Percentiles rank a stretch among this genome's conserved stretches.
phyloP scores from a whole-genome alignment of 1,284 basidiomycete genomes.

The Cystobasidium sp. region DNA sequence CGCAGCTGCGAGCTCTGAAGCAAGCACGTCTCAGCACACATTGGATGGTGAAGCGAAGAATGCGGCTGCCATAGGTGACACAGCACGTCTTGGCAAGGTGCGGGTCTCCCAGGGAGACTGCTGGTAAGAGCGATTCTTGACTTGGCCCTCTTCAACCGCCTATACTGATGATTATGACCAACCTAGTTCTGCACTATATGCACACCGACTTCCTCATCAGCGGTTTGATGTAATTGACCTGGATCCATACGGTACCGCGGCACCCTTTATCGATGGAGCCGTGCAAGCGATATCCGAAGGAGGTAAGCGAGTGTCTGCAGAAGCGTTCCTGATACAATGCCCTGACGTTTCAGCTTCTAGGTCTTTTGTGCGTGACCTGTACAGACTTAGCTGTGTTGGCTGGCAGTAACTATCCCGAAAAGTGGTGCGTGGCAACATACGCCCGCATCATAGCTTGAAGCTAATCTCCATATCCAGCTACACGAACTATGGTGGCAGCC shows the following conservation, averaged over 20 bases:
- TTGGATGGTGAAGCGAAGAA: slow-evolving; percentile 52
- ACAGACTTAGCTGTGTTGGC: slow-evolving; percentile 94
- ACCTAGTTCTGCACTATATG: slow-evolving; percentile 83
- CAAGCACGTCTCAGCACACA: slow-evolving; percentile 15
- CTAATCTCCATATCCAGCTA: slow-evolving; percentile 64
- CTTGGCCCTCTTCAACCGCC: background rate
- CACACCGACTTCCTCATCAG: slow-evolving; percentile 71
- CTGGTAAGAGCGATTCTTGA: slow-evolving; percentile 64
- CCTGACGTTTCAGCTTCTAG: slow-evolving; percentile 58
- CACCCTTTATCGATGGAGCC: slow-evolving; percentile 95
- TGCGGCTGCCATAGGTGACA: slow-evolving; percentile 49
- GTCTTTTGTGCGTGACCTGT: slow-evolving; percentile 92
- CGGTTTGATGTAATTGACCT: slow-evolving; percentile 94
- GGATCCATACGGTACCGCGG: slow-evolving; percentile 96
- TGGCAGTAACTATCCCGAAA: slow-evolving; percentile 93
- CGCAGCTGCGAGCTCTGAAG: slow-evolving; percentile 42
- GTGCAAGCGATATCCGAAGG: slow-evolving; percentile 88
- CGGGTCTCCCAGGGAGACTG: slow-evolving; percentile 88
- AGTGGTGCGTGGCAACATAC: slow-evolving; percentile 67
- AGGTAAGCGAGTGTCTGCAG: slow-evolving; percentile 61
- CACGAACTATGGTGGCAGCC: slow-evolving; percentile 94
- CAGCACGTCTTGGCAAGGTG: slow-evolving; percentile 61
- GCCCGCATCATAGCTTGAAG: background rate
- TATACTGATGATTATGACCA: background rate
- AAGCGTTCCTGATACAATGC: background rate